These are phyloP conservation scores for Magnusiomyces fungicola DNA, from an alignment of 1,139 yeast genomes.

Conservation along the genomic window DNA sequence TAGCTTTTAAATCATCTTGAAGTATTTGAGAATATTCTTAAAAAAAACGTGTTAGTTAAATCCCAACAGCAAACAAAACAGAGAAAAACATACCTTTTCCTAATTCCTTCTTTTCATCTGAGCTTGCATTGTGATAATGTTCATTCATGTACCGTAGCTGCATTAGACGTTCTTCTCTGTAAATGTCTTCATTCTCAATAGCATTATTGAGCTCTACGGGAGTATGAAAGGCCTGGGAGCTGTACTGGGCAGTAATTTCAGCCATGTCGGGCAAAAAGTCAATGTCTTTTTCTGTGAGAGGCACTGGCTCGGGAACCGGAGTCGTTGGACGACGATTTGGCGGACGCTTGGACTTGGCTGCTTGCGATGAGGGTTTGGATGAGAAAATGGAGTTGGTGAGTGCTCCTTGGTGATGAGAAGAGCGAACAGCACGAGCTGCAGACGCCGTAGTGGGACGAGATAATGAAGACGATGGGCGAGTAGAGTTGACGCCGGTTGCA, in stretches of 20 bases:
- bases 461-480: not conserved
- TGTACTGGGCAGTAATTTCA: not conserved
- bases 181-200: conserved; percentile 2
- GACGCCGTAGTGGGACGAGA: conserved; percentile 2
- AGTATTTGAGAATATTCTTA: conserved; percentile 1
- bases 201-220: not conserved
- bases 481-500: not conserved
- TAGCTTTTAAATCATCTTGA: conserved; percentile 1
- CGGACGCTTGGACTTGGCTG: no score
- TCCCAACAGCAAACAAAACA: not conserved
- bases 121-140: not conserved
- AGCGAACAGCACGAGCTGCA: not conserved
- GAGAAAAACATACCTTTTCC: not conserved
- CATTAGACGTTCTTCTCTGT: not conserved
- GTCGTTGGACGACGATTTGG: no score
- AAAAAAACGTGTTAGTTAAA: not conserved
- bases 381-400: no score
- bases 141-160: not conserved
- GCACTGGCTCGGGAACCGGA: no score
- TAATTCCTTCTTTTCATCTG: not conserved
- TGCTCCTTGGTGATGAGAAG: no score
- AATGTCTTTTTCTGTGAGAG: conserved; percentile 3
- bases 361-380: no score
- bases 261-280: conserved; percentile 2
- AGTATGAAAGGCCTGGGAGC: not conserved